These are phyloP conservation scores for Lobosporangium transversale DNA, from an alignment of 192 early-diverging fungal species.

Conservation along the genomic window DNA sequence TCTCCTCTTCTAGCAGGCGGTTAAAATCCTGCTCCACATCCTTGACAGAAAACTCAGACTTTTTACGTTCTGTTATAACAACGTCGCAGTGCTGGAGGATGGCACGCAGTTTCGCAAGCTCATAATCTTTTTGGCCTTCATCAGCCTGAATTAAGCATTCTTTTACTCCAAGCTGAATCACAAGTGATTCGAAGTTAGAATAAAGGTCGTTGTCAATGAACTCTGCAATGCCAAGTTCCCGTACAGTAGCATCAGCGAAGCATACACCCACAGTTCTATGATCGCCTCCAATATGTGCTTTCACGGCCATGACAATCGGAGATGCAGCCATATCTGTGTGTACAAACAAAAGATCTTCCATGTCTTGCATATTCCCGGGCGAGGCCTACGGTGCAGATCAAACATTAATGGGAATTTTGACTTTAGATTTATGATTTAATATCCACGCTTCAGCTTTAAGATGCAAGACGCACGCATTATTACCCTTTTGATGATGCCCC, in stretches of 20 bases:
- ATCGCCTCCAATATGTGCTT: slow-evolving; percentile 62
- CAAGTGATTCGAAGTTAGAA: slow-evolving; percentile 92
- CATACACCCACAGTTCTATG: slow-evolving; percentile 87
- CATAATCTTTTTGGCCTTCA: slow-evolving; percentile 69
- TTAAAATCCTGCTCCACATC: slow-evolving; percentile 91
- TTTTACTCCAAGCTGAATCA: slow-evolving; percentile 93
- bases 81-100: slow-evolving; percentile 83
- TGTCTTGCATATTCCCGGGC: slow-evolving; percentile 91
- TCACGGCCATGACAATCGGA: slow-evolving; percentile 87
- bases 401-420: background rate
- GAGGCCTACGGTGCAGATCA: slow-evolving; percentile 75
- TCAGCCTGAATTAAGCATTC: slow-evolving; percentile 81
- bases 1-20: slow-evolving; percentile 75
- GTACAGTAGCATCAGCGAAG: slow-evolving; percentile 87
- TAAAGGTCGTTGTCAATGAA: slow-evolving; percentile 94
- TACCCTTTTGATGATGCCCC: slow-evolving; percentile 60
- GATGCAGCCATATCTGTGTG: slow-evolving; percentile 75
- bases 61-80: slow-evolving; percentile 75
- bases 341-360: slow-evolving; percentile 90
- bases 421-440: background rate
- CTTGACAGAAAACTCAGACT: slow-evolving; percentile 73
- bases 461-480: no score
- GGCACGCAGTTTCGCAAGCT: slow-evolving; percentile 72
- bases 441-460: background rate
- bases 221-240: slow-evolving; percentile 83